Evolutionary conservation across 2,329 filamentous ascomycete species (phyloP).

Genomic region (Elsinoe perseae): DNA sequence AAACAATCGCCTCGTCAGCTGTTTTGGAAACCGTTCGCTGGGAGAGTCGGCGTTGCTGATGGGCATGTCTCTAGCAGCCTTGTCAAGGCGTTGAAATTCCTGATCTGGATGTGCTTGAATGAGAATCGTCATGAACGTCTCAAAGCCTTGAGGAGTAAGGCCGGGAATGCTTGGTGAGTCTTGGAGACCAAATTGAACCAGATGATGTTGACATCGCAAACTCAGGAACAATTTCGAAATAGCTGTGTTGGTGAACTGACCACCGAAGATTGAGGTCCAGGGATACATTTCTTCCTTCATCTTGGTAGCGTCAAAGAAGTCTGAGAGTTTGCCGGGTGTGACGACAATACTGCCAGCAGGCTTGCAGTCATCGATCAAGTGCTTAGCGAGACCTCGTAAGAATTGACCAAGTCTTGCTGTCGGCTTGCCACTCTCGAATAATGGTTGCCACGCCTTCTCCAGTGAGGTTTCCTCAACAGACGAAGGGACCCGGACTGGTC

Average conservation of each 20-base stretch:
- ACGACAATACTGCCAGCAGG: constrained; percentile 64
- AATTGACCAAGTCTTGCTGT: constrained; percentile 64
- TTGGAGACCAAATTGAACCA: constrained; percentile 38
- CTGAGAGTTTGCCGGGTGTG: constrained; percentile 64
- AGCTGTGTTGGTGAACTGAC: constrained; percentile 33
- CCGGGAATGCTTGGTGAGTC: constrained; percentile 39
- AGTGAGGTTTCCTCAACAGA: constrained; percentile 46
- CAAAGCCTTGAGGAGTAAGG: constrained; percentile 41
- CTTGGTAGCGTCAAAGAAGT: constrained; percentile 62
- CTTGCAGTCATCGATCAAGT: constrained; percentile 63
- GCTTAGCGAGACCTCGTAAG: constrained; percentile 62
- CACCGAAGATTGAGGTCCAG: constrained; percentile 46
- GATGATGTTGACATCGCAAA: constrained; percentile 42
- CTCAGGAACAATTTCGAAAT: constrained; percentile 42
- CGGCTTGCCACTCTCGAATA: constrained; percentile 65
- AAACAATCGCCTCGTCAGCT: constrained; percentile 65
- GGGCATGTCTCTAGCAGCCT: constrained; percentile 61
- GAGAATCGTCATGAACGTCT: constrained; percentile 60
- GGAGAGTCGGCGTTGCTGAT: constrained; percentile 58
- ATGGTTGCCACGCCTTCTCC: constrained; percentile 66
- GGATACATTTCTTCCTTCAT: constrained; percentile 59
- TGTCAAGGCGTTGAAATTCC: constrained; percentile 63
- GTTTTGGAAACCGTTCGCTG: constrained; percentile 68
- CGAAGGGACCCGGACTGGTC: constrained; percentile 27
- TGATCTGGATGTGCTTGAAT: constrained; percentile 69